A percentile compares a stretch with the other conserved stretches of the same genome.
phyloP scores from a whole-genome alignment of 225 moss, liverwort and hornwort species.

The Bryum argenteum region DNA sequence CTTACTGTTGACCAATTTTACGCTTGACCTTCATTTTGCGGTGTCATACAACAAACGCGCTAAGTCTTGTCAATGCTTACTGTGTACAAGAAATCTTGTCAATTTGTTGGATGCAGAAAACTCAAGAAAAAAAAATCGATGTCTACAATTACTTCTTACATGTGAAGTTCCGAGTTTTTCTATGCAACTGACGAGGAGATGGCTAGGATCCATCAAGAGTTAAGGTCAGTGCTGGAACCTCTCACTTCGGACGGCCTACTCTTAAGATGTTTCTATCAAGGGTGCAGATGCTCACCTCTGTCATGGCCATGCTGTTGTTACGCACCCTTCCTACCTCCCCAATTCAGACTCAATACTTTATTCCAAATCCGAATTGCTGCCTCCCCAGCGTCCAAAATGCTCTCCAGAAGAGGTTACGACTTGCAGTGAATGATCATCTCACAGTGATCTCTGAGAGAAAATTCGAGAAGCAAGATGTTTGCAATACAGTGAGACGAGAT shows the following conservation, averaged over 20 bases:
- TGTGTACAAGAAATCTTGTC: too few relatives aligned
- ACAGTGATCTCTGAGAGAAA: not conserved
- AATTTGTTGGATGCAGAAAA: too few relatives aligned
- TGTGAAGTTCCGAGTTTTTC: too few relatives aligned
- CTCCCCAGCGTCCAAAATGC: not conserved
- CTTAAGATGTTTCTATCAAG: not conserved
- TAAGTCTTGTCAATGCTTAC: too few relatives aligned
- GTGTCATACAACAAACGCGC: too few relatives aligned
- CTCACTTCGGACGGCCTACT: not conserved
- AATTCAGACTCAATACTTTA: not conserved
- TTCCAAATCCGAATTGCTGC: not conserved
- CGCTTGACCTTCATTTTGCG: too few relatives aligned
- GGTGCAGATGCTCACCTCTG: slow-evolving; percentile 37
- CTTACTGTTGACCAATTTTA: too few relatives aligned
- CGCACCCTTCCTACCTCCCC: not conserved
- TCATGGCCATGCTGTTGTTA: slow-evolving; percentile 33
- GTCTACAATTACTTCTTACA: too few relatives aligned
- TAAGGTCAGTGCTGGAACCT: not conserved
- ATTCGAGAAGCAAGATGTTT: not conserved
- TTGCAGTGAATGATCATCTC: not conserved
- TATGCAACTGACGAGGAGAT: too few relatives aligned
- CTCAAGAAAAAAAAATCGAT: too few relatives aligned
- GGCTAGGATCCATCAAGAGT: too few relatives aligned
- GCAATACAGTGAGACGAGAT: slow-evolving; percentile 5
- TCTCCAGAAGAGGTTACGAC: slow-evolving; percentile 6